Conservation (phyloP, 2,329 filamentous ascomycete genomes). For the Anthostomella pinea region DNA sequence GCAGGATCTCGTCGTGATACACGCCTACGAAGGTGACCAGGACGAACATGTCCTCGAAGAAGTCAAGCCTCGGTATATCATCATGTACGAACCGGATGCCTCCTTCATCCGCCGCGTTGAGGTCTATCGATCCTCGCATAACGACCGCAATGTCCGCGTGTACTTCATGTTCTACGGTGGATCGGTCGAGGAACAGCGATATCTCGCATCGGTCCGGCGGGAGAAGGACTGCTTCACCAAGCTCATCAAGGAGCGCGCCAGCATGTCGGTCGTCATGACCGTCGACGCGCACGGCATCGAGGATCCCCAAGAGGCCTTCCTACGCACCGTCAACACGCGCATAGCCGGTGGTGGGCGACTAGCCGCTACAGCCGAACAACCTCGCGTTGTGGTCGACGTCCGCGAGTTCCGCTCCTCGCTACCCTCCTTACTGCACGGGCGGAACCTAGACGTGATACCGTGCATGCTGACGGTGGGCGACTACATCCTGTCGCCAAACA, state of each 20-base stretch:
- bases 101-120: constrained; percentile 93
- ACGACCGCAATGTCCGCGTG: constrained; percentile 81
- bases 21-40: constrained; percentile 92
- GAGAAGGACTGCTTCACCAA: constrained; percentile 97
- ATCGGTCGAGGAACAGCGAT: constrained; percentile 93
- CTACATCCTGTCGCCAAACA: constrained; percentile 86
- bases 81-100: constrained; percentile 97
- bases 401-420: constrained; percentile 93
- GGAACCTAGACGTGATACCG: constrained; percentile 83
- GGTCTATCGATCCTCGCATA: constrained; percentile 93
- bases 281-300: constrained; percentile 66
- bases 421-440: constrained; percentile 85
- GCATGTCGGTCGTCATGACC: constrained; percentile 86
- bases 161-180: constrained; percentile 97
- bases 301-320: constrained; percentile 86
- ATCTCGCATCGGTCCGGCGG: constrained; percentile 81
- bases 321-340: constrained; percentile 92
- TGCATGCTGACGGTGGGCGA: constrained; percentile 97
- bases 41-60: constrained; percentile 97
- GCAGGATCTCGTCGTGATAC: constrained; percentile 82
- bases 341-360: constrained; percentile 91
- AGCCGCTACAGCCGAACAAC: constrained; percentile 78
- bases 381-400: constrained; percentile 90
- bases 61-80: constrained; percentile 85
- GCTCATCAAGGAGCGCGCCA: constrained; percentile 88